Conservation (phyloP, 2,329 filamentous ascomycete genomes). For the Chaetothyriales sp. region DNA sequence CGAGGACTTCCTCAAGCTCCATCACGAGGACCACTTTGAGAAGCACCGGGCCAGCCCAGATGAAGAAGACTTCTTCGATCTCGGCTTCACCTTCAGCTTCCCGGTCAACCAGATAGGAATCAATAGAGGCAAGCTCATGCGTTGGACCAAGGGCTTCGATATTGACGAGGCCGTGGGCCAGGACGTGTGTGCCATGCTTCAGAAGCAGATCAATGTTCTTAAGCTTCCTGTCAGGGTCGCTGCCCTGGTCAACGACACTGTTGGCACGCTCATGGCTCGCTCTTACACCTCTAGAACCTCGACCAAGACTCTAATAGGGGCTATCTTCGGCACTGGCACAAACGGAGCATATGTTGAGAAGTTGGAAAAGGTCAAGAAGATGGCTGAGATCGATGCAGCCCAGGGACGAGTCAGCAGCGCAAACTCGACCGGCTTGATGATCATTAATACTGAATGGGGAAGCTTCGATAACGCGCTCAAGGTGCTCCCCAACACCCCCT, state of each 20-base stretch:
- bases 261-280: slow-evolving; percentile 92
- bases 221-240: slow-evolving; percentile 84
- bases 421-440: slow-evolving; percentile 75
- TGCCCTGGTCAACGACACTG: slow-evolving; percentile 91
- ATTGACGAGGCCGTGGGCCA: slow-evolving; percentile 88
- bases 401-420: slow-evolving; percentile 51
- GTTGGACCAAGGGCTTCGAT: slow-evolving; percentile 98
- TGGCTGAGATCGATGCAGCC: slow-evolving; percentile 34
- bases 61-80: slow-evolving; percentile 69
- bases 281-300: slow-evolving; percentile 87
- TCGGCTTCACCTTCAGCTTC: slow-evolving; percentile 99
- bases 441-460: slow-evolving; percentile 96
- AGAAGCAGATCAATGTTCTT: slow-evolving; percentile 75
- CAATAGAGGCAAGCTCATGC: slow-evolving; percentile 83
- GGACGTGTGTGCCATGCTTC: slow-evolving; percentile 82
- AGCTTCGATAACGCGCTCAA: slow-evolving; percentile 91
- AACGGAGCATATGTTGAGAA: slow-evolving; percentile 97
- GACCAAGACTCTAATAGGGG: slow-evolving; percentile 74
- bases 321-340: slow-evolving; percentile 93
- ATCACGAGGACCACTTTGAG: slow-evolving; percentile 78
- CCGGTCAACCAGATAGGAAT: slow-evolving; percentile 88
- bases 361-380: slow-evolving; percentile 68
- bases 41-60: slow-evolving; percentile 49
- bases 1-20: slow-evolving; percentile 67
- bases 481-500: slow-evolving; percentile 71